phyloP scores from a whole-genome alignment of 371 early-diverging fungal genomes.

The Blyttiomyces sp. region DNA sequence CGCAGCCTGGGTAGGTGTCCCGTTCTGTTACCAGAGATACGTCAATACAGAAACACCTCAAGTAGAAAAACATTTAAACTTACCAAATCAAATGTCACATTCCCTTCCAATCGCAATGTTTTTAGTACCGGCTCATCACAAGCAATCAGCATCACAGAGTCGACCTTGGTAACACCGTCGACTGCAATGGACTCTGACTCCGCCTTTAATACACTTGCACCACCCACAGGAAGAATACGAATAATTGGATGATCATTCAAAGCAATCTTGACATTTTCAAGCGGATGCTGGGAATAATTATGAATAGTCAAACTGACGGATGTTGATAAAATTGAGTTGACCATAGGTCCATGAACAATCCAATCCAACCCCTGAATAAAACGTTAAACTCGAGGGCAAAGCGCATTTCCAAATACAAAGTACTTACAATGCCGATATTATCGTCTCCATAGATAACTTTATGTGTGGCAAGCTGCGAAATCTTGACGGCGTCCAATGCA shows the following conservation, averaged over 20 bases:
- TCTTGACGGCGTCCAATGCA: too few relatives aligned
- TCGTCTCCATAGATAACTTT: too few relatives aligned
- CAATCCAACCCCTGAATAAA: not conserved
- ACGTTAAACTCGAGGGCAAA: not conserved
- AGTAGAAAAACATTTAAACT: not conserved
- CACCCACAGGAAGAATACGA: not conserved
- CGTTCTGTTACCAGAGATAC: not conserved
- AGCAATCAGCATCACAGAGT: constrained; percentile 5
- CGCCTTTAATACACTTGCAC: not conserved
- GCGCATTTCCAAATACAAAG: too few relatives aligned
- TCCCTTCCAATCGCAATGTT: not conserved
- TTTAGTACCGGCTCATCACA: constrained; percentile 3
- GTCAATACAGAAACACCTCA: not conserved
- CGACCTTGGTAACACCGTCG: constrained; percentile 6
- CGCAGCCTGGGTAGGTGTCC: not conserved
- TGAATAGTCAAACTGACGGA: not conserved
- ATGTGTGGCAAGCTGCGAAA: too few relatives aligned
- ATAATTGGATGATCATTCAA: not conserved
- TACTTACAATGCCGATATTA: too few relatives aligned
- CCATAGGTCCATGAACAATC: not conserved
- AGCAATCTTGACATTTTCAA: not conserved
- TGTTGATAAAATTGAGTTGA: not conserved
- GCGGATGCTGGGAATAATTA: not conserved
- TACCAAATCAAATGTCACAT: not conserved
- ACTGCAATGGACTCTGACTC: not conserved